phyloP scores from a whole-genome alignment of 1,284 basidiomycete genomes.

The Fomitopsis betulina region DNA sequence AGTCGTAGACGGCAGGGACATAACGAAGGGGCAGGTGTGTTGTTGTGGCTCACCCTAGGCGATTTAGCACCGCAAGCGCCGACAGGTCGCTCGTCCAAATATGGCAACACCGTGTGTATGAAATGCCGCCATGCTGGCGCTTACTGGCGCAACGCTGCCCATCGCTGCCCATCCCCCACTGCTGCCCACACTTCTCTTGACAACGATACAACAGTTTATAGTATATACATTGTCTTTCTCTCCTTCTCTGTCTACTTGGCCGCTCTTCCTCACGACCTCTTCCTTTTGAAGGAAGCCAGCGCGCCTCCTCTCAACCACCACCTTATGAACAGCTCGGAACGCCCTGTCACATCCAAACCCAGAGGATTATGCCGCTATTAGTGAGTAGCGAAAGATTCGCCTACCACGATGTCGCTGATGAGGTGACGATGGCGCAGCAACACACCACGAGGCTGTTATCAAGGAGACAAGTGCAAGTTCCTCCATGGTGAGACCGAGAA shows the following conservation, averaged over 20 bases:
- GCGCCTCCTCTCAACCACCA: background rate
- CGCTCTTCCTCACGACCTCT: background rate
- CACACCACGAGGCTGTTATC: constrained; percentile 59
- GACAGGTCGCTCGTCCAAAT: background rate
- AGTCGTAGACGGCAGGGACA: constrained; percentile 75
- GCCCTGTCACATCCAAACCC: constrained; percentile 49
- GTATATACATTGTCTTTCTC: background rate
- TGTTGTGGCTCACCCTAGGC: background rate
- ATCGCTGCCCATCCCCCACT: background rate
- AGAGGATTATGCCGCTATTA: constrained; percentile 21
- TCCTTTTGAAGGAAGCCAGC: background rate
- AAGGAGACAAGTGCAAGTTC: constrained; percentile 67
- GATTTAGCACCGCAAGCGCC: background rate
- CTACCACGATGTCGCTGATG: constrained; percentile 18
- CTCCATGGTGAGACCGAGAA: constrained; percentile 51
- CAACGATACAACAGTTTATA: background rate
- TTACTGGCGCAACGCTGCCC: background rate
- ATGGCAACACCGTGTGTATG: background rate
- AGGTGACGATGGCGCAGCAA: constrained; percentile 16
- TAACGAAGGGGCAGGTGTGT: constrained; percentile 19
- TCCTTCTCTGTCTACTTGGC: background rate
- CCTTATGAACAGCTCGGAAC: constrained; percentile 21
- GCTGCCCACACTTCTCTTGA: background rate
- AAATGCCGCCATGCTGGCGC: background rate
- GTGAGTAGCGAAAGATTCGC: constrained; percentile 6